phyloP scores from a whole-genome alignment of 495 filamentous ascomycete genomes.

The Tuber indicum region DNA sequence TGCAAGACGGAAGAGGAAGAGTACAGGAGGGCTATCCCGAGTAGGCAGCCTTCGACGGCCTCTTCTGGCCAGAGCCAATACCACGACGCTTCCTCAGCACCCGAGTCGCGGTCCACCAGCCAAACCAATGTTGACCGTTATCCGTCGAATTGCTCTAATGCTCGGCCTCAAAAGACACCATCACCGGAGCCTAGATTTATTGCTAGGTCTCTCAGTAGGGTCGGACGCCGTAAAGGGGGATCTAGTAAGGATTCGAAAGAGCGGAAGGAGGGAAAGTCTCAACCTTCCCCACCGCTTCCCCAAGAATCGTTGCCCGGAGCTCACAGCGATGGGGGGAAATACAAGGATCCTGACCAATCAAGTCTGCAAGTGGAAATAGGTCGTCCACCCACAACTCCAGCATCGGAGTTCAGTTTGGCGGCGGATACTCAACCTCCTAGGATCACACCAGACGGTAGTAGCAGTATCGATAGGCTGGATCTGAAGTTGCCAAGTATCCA shows the following conservation, averaged over 20 bases:
- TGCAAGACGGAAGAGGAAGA: constrained; percentile 40
- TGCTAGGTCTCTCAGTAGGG: constrained; percentile 23
- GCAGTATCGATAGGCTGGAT: constrained; percentile 11
- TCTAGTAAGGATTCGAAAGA: constrained; percentile 15
- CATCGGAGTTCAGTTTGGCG: constrained; percentile 21
- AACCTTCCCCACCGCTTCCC: constrained; percentile 28
- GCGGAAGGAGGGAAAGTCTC: constrained; percentile 19
- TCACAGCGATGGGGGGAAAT: constrained; percentile 18
- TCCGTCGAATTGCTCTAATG: constrained; percentile 28
- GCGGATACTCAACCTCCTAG: neutral
- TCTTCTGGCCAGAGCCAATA: constrained; percentile 25
- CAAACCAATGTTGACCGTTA: constrained; percentile 33
- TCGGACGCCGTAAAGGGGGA: constrained; percentile 20
- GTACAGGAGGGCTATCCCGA: constrained; percentile 28
- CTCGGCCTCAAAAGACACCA: constrained; percentile 17
- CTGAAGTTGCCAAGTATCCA: constrained; percentile 27
- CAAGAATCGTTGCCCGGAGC: constrained; percentile 19
- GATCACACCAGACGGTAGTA: neutral
- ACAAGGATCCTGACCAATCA: constrained; percentile 24
- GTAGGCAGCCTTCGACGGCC: constrained; percentile 24
- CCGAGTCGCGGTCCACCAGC: constrained; percentile 23
- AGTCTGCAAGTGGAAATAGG: constrained; percentile 33
- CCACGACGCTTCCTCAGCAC: constrained; percentile 17
- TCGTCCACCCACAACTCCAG: constrained; percentile 26
- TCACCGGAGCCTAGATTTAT: constrained; percentile 24